Conservation (phyloP, 345 rosid species). For the Eucalyptus coolabah region DNA sequence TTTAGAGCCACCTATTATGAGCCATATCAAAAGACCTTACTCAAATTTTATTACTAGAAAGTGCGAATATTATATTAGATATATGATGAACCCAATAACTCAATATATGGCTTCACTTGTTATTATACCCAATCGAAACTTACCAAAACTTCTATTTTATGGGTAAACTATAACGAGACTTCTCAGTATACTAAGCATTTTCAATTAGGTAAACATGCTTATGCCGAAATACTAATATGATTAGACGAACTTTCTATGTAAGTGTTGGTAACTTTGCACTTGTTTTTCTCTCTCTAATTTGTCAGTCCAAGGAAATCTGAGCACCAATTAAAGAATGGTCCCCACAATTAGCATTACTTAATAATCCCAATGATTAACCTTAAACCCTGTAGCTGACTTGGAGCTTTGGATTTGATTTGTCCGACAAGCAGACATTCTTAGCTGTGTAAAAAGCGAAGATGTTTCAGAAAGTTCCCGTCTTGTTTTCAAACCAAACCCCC, state of each 20-base stretch:
- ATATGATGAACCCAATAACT: background rate
- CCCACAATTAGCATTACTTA: background rate
- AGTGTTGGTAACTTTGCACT: background rate
- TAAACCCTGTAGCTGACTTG: background rate
- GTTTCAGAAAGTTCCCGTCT: background rate
- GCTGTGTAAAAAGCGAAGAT: background rate
- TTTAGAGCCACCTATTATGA: background rate
- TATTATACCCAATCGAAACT: background rate
- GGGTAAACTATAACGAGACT: background rate
- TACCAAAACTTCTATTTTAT: background rate
- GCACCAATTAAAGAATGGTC: background rate
- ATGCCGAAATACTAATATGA: background rate
- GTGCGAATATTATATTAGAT: background rate
- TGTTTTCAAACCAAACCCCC: background rate
- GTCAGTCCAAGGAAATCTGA: background rate
- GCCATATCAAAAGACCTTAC: background rate
- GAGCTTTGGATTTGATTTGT: background rate
- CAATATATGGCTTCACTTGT: background rate
- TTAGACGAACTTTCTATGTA: background rate
- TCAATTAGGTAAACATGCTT: background rate
- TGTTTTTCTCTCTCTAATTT: background rate
- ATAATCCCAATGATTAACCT: background rate
- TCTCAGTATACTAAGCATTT: background rate
- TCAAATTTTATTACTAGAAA: background rate
- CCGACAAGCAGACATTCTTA: background rate